Evolutionary conservation across 305 asterid species (phyloP), one percentile per base, ranked within the genome.

Genomic region (Striga hermonthica): DNA sequence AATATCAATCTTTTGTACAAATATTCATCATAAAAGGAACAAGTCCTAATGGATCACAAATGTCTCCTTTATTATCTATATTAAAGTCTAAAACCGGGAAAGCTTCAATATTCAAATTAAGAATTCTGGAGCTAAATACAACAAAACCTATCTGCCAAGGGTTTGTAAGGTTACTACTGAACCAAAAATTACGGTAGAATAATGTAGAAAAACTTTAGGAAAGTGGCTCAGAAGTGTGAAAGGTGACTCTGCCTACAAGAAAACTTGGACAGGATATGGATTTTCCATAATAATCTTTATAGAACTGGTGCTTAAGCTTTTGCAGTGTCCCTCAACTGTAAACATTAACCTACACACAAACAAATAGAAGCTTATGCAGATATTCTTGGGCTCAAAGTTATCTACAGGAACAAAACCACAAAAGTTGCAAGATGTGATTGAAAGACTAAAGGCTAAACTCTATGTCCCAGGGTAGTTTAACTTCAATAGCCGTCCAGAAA

Each of bases 91-190:
- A 50, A n/a, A 8, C 43, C 60, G 49, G 14, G 67, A 11, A 61
- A 44, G 61, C 57, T 66, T 62, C 45, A n/a, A n/a, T n/a, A n/a
- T n/a, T 7, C 13, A 28, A 49, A 40, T 60, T 49, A n/a, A 15
- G 15, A 15, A 50, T 50, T 50, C 57, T 50, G 57, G 57, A 50
- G 10, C 9, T 39, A 39, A 39, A 39, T 4, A 8, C 8, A 8
- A 22, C 31, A 22, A 22, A 22, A 1, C 31, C 31, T 22, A 22
- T 0, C 31, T 0, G 31, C 31, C 31, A 11, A 15, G 70, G n/a
- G 4, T 15, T 45, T 44, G n/a, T 6, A 6, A 6, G 54, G 55
- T 59, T 44, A 22, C 3, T 59, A 68, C 66, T 15, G 39, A 13
- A 43, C 60, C 15, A 31, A 40, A 44, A 45, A 37, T 70, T 37